phyloP scores from a whole-genome alignment of 2,329 filamentous ascomycete genomes.

The Paraphoma chrysanthemicola region DNA sequence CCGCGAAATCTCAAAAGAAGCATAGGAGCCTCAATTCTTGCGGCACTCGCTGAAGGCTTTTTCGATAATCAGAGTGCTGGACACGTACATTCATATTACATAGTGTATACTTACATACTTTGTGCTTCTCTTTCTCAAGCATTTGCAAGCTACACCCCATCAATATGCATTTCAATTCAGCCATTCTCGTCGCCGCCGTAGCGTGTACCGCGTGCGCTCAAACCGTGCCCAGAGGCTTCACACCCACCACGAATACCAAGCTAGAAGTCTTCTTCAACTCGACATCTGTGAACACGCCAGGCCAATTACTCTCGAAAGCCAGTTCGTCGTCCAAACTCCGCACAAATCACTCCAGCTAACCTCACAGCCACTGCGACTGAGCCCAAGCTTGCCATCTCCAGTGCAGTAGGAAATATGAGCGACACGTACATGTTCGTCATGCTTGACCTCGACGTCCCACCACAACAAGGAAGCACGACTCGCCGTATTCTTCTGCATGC shows the following conservation, averaged over 20 bases:
- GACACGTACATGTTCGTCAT: slow-evolving; percentile 45
- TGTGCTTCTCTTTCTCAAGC: no score
- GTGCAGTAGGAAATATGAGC: slow-evolving; percentile 12
- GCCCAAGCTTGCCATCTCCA: slow-evolving; percentile 37
- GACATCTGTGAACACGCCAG: slow-evolving; percentile 36
- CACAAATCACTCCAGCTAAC: slow-evolving; percentile 9
- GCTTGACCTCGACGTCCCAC: slow-evolving; percentile 45
- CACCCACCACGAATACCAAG: slow-evolving; percentile 32
- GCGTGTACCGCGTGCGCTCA: slow-evolving; percentile 39
- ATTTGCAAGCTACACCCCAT: not conserved
- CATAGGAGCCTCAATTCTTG: not conserved
- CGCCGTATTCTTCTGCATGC: slow-evolving; percentile 43
- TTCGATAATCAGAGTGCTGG: slow-evolving; percentile 3
- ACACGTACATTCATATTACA: slow-evolving; percentile 5
- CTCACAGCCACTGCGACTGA: slow-evolving; percentile 29
- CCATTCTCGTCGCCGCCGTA: slow-evolving; percentile 31
- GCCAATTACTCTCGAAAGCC: slow-evolving; percentile 36
- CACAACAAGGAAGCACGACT: slow-evolving; percentile 23
- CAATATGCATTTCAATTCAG: slow-evolving; percentile 33
- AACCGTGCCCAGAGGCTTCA: slow-evolving; percentile 38
- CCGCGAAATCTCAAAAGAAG: no score
- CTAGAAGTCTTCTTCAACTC: slow-evolving; percentile 43
- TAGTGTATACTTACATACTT: not conserved
- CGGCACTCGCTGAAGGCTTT: slow-evolving; percentile 1
- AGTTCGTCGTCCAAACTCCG: slow-evolving; percentile 16